phyloP scores from a whole-genome alignment of 768 basidiomycete genomes.

The Exsudoporus frostii region DNA sequence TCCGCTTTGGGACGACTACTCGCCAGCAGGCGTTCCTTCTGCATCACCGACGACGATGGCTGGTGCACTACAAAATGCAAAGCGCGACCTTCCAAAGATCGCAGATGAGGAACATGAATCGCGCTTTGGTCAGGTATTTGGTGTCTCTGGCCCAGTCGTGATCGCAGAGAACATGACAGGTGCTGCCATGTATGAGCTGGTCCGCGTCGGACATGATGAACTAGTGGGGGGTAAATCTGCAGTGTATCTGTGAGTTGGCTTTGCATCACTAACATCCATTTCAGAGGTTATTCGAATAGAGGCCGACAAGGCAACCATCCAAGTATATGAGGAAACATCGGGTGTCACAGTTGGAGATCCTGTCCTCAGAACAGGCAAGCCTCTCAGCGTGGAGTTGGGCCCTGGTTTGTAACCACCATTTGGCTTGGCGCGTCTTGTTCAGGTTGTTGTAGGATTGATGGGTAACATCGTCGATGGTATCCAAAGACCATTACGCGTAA shows the following conservation, averaged over 20 bases:
- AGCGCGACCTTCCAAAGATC: slow-evolving; percentile 82
- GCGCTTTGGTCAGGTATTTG: slow-evolving; percentile 83
- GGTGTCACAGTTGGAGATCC: slow-evolving; percentile 99
- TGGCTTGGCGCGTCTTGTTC: background rate
- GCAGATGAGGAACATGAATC: slow-evolving; percentile 88
- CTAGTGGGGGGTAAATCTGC: slow-evolving; percentile 81
- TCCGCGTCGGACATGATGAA: slow-evolving; percentile 97
- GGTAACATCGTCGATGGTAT: slow-evolving; percentile 99
- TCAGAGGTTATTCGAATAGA: slow-evolving; percentile 99
- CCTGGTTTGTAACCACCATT: slow-evolving; percentile 59
- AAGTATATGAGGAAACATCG: slow-evolving; percentile 99
- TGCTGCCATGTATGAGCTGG: slow-evolving; percentile 96
- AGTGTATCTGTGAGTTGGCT: background rate
- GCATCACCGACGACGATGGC: slow-evolving; percentile 57
- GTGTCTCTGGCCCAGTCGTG: slow-evolving; percentile 98
- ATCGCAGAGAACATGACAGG: slow-evolving; percentile 94
- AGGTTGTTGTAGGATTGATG: slow-evolving; percentile 73
- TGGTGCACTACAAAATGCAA: slow-evolving; percentile 89
- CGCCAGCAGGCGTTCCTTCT: background rate
- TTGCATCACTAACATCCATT: slow-evolving; percentile 11
- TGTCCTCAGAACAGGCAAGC: slow-evolving; percentile 95
- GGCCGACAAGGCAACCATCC: slow-evolving; percentile 95
- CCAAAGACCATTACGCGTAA: slow-evolving; percentile 84
- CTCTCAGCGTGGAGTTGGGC: slow-evolving; percentile 94
- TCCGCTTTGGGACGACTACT: slow-evolving; percentile 27